Base-by-base conservation (phyloP, 148 eudicot species). In the Nepenthes gracilis region DNA sequence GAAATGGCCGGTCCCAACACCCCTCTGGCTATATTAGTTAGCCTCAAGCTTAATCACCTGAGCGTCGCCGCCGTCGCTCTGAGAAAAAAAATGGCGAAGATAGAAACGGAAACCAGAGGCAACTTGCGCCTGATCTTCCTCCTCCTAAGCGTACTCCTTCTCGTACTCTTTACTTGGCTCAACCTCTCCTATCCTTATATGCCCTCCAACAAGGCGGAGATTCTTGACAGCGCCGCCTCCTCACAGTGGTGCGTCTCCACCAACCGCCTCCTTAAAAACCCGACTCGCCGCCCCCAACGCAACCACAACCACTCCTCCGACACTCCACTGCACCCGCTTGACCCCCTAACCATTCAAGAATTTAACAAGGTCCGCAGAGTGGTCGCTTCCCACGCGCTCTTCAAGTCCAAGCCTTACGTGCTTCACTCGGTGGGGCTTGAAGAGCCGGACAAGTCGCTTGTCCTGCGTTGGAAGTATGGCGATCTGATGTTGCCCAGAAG, bases 271-370 rank as follows among this genome's bases (percentile, higher is more conserved):
- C 65, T 36, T 35, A 38, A 55, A 61, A n/a, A 62, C 58, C 13
- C 70, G 59, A 40, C 35, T 15, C 60, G 62, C 12, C 60, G 66
- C 65, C 53, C 45, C n/a, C 63, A 7, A 61, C 69, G 58, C 62
- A 60, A 13, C 62, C 67, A 40, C 33, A 69, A 50, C 73, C 90
- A 87, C 77, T 62, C 82, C 60, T 13, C 77, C 65, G 83, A 63
- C 69, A 58, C 65, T 12, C 84, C 96, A 34, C 85, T 15, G 55
- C 96, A 88, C 76, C 96, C 96, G 0, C 74, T 86, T 14, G 96
- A 93, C 80, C 98, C 98, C 2, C 79, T 93, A 4, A 93, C 98
- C 15, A 58, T 93, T 51, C 61, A 59, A 2, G 98, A 93, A 54
- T 15, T 88, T 58, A 82, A 82, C 79, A 69, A 45, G 36, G 80